Evolutionary conservation across 163 green algal species (phyloP).

Genomic region (Chloroidium sp.): DNA sequence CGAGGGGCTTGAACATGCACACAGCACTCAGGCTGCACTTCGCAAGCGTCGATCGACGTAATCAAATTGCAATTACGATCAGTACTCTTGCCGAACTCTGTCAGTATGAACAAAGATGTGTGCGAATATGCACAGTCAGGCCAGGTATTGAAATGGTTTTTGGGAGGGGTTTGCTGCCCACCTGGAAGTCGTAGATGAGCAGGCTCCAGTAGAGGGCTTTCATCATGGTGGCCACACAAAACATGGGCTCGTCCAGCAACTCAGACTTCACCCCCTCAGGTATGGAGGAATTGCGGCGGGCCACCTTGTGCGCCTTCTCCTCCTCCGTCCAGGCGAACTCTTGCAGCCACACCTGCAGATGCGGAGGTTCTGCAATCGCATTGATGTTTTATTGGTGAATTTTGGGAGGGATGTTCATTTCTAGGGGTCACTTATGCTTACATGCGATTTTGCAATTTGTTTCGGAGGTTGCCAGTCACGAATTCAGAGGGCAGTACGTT

Average conservation of each 20-base stretch:
- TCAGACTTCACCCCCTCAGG: too few relatives aligned
- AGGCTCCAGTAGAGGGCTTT: conserved; percentile 29
- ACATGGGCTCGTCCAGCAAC: conserved; percentile 29
- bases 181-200: conserved; percentile 29
- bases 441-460: not conserved
- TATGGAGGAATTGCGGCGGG: conserved; percentile 5
- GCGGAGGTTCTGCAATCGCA: not conserved
- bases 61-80: too few relatives aligned
- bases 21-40: too few relatives aligned
- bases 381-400: not conserved
- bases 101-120: too few relatives aligned
- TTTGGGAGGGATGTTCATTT: not conserved
- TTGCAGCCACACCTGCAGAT: conserved; percentile 29
- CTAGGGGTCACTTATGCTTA: not conserved
- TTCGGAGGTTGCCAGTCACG: not conserved
- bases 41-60: too few relatives aligned
- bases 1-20: too few relatives aligned
- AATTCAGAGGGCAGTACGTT: not conserved
- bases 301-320: conserved; percentile 15
- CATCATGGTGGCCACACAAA: conserved; percentile 37
- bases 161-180: not conserved
- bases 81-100: too few relatives aligned
- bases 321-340: conserved; percentile 49
- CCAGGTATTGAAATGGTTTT: too few relatives aligned
- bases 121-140: too few relatives aligned